A percentile compares a stretch with the other conserved stretches of the same genome.
phyloP scores from a whole-genome alignment of 768 basidiomycete species.

The Phallus indusiatus region DNA sequence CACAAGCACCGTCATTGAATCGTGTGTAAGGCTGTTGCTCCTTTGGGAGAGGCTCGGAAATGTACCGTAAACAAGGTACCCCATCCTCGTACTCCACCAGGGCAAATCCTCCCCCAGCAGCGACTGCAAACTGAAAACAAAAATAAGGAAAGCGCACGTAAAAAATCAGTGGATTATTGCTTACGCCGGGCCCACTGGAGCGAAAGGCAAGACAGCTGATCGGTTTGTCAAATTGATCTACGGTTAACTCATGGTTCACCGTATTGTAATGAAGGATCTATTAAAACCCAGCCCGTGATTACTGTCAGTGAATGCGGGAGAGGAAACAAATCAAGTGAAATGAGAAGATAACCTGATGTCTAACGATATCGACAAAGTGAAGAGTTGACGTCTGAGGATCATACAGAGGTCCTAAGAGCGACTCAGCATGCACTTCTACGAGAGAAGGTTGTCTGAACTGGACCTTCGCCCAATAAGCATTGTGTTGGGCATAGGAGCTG shows the following conservation, averaged over 20 bases:
- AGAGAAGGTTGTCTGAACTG: neutral
- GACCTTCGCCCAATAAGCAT: slow-evolving; percentile 7
- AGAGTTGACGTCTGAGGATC: slow-evolving; percentile 42
- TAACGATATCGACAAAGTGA: slow-evolving; percentile 62
- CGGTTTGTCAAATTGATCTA: slow-evolving; percentile 44
- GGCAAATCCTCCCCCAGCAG: slow-evolving; percentile 49
- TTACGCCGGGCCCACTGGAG: slow-evolving; percentile 35
- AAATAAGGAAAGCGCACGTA: neutral
- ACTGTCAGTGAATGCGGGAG: neutral
- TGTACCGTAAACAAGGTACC: slow-evolving; percentile 29
- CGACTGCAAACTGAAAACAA: slow-evolving; percentile 41
- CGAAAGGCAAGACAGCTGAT: slow-evolving; percentile 52
- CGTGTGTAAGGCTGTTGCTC: slow-evolving; percentile 36
- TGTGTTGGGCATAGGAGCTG: slow-evolving; percentile 1
- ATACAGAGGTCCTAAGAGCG: slow-evolving; percentile 46
- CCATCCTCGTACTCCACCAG: slow-evolving; percentile 33
- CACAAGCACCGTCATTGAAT: slow-evolving; percentile 67
- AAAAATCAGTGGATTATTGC: slow-evolving; percentile 12
- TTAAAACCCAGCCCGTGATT: neutral
- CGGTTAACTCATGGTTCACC: slow-evolving; percentile 27
- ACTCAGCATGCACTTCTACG: neutral
- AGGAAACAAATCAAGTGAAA: neutral
- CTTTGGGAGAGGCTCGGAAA: slow-evolving; percentile 41
- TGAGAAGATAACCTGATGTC: slow-evolving; percentile 34
- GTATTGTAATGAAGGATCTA: slow-evolving; percentile 48